These are phyloP conservation scores for Sphaerosporella brunnea DNA, from an alignment of 495 filamentous ascomycete species.

Conservation along the genomic window DNA sequence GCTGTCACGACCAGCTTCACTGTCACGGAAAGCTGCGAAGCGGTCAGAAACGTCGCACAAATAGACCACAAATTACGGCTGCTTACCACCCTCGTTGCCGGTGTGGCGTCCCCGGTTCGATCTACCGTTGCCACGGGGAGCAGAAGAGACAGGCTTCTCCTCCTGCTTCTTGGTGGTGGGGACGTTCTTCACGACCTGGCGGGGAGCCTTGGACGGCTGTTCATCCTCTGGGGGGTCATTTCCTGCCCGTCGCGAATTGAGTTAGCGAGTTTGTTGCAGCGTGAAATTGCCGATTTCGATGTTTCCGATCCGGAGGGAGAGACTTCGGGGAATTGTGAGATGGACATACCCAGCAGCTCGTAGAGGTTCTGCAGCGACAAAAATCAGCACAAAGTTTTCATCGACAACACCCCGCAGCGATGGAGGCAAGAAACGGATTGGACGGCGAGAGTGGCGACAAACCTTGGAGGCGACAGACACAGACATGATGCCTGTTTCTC, in stretches of 20 bases:
- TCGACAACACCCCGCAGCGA: too few species aligned
- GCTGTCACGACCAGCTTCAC: conserved; percentile 58
- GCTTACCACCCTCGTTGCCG: conserved; percentile 74
- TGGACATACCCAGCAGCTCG: conserved; percentile 65
- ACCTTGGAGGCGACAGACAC: conserved; percentile 42
- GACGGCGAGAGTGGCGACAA: too few species aligned
- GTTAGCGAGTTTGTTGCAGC: too few species aligned
- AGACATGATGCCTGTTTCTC: conserved; percentile 35
- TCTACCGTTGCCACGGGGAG: conserved; percentile 27
- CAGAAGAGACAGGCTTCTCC: conserved; percentile 41
- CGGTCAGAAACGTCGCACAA: not conserved
- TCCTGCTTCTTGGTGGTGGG: conserved; percentile 72
- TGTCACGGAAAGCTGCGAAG: conserved; percentile 71
- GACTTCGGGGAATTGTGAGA: not conserved
- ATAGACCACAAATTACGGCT: too few species aligned
- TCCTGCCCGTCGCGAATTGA: conserved; percentile 33
- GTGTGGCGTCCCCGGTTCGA: conserved; percentile 36
- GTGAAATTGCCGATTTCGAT: too few species aligned
- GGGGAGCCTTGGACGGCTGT: conserved; percentile 54
- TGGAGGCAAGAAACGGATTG: too few species aligned
- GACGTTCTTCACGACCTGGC: conserved; percentile 74
- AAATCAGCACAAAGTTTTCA: conserved; percentile 3
- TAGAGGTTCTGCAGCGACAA: conserved; percentile 48
- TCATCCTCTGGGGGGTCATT: conserved; percentile 82
- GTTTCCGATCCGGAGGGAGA: too few species aligned